Base-by-base conservation (phyloP, 768 basidiomycete species). In the Agrocybe chaxingu region DNA sequence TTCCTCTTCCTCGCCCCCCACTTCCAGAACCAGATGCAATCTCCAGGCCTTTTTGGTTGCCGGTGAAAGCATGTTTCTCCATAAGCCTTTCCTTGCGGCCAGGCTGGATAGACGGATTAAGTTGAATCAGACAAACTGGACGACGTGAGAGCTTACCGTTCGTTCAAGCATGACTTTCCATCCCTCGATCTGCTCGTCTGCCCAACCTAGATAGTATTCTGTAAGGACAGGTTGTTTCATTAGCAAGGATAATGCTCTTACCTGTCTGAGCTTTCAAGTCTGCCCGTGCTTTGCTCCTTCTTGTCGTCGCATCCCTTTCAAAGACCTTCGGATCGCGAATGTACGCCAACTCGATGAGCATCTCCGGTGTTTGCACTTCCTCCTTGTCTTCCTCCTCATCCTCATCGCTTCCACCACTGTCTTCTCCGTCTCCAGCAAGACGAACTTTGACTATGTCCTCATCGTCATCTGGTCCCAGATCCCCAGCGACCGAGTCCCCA, bases 141-240 rank as follows among this genome's bases (percentile, higher is more conserved):
- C 12, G 37, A 38, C 5, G 11, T 12, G 12, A 30, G 8, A 31
- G 73, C 88, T 53, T 60, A 96, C 94, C 60, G 95, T 86, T 57
- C 87, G 72, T 50, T 98, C 95, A 51, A 97, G 66, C 87, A 96
- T 92, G 48, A 89, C 84, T 50, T 70, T 79, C 93, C 93, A 97
- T 0, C 93, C 94, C 66, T 97, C 93, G 24, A 97, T 84, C 62
- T 96, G 93, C 57, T 87, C 87, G 60, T 97, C 84, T 8, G 64
- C 71, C 84, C 86, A 89, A 8, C 87, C 87, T 86, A 4, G 34
- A 33, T 29, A 41, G 24, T 24, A 24, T 24, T 24, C 24, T 24
- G 24, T 24, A 5, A 24, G 24, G 5, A 24, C 3, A 24, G 24
- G 16, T 5, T 24, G 5, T 24, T 24, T 24, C 24, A 30, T 7